Percentiles rank a stretch among this genome's conserved stretches.
These are phyloP conservation scores for Terfezia claveryi DNA, from an alignment of 495 filamentous ascomycete species.

Conservation along the genomic window DNA sequence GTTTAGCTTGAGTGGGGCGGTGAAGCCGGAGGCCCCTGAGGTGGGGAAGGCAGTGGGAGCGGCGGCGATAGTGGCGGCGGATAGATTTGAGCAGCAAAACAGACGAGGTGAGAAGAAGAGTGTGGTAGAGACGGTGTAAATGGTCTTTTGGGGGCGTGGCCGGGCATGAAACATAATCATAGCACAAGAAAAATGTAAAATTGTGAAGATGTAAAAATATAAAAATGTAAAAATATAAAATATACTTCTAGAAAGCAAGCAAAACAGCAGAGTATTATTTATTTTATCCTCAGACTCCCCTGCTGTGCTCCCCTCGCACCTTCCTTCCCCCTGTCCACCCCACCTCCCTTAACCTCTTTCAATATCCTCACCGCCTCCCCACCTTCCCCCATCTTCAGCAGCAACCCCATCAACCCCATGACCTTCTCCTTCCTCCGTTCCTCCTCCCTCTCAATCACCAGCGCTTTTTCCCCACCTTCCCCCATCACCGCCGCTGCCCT, in stretches of 20 bases:
- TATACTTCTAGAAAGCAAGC: background rate
- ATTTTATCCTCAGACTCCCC: background rate
- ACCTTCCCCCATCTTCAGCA: conserved; percentile 47
- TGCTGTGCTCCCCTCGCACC: too few relatives aligned
- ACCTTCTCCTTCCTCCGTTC: conserved; percentile 32
- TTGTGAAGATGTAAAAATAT: too few relatives aligned
- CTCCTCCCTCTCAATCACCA: background rate
- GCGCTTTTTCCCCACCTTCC: conserved; percentile 19
- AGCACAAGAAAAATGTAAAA: background rate
- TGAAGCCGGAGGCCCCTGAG: conserved; percentile 22
- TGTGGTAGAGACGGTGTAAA: background rate
- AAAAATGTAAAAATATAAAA: background rate
- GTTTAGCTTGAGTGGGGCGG: conserved; percentile 62
- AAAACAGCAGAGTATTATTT: background rate
- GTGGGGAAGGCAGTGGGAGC: background rate
- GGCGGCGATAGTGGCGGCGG: too few relatives aligned
- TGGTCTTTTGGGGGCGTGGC: background rate
- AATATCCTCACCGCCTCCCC: background rate
- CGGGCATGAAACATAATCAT: background rate
- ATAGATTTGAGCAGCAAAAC: background rate
- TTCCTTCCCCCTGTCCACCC: background rate
- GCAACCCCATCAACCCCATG: conserved; percentile 52
- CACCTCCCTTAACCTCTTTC: background rate
- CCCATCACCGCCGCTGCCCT: conserved; percentile 36
- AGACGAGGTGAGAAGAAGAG: background rate